Base-by-base conservation (phyloP, 352 stramenopile genomes). In the Pythium monospermum region DNA sequence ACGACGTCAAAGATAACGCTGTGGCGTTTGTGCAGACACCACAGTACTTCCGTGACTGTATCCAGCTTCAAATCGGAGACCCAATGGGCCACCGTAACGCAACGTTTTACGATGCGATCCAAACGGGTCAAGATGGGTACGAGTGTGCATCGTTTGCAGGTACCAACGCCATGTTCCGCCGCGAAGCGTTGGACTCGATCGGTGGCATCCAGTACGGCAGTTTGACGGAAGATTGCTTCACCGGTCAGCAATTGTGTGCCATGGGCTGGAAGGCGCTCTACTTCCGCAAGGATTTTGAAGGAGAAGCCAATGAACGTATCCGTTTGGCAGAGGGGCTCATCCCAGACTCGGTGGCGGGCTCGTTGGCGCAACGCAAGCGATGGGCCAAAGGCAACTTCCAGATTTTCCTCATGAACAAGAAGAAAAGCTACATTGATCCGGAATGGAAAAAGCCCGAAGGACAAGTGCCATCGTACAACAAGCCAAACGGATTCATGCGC, bases 401-500 rank as follows among this genome's bases (percentile, higher is more conserved):
- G 56, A 73, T 76, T 37, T 49, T 55, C 12, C 52, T 76, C 30
- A 72, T 76, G 63, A 76, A 73, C 54, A 76, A 76, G 57, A 64
- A 65, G 31, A 71, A 69, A 49, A 68, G 68, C 23, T 67, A 65
- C 49, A 68, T 76, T 12, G 67, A 76, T 38, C 59, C 59, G 2
- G 62, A 76, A 23, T 76, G 67, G 67, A 61, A 65, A 42, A 42
- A 49, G 6, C 67, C 67, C 0, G 44, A 65, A 12, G 59, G 61
- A 6, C 27, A 50, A 19, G 37, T 62, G 18, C 67, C 67, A 6
- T 37, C 66, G 16, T 77, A 83, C 59, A 73, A 73, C 65, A 85
- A 77, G 61, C 60, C 64, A 10, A 85, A 81, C 68, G 68, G 66
- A 28, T 89, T 87, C 36, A 87, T 88, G 78, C 78, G 78, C 23